phyloP scores from a whole-genome alignment of 108 stramenopile species.

The Nitzschia sp. region DNA sequence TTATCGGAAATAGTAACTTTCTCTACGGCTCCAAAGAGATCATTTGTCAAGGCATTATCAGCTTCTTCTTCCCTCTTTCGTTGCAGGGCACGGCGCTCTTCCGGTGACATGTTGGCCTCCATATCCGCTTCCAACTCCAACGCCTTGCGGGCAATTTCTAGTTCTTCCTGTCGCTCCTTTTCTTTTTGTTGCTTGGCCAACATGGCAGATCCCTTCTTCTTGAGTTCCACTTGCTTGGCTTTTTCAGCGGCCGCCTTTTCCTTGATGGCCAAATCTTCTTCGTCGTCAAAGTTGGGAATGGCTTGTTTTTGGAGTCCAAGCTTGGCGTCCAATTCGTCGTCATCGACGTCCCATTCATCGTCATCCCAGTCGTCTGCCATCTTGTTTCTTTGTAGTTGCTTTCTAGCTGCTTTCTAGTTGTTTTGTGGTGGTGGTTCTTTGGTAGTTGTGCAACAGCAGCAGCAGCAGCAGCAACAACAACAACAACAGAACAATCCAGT shows the following conservation, averaged over 20 bases:
- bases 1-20: constrained; percentile 26
- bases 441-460: too few species aligned
- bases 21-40: constrained; percentile 72
- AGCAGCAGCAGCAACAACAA: too few species aligned
- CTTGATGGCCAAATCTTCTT: constrained; percentile 83
- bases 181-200: constrained; percentile 75
- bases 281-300: constrained; percentile 71
- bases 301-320: constrained; percentile 53
- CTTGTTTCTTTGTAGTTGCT: constrained; percentile 9
- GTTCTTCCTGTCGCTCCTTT: constrained; percentile 57
- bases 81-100: constrained; percentile 61
- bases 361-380: constrained; percentile 88
- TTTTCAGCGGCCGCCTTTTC: constrained; percentile 65
- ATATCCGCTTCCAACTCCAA: constrained; percentile 85
- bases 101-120: constrained; percentile 83
- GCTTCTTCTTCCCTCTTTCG: constrained; percentile 73
- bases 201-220: constrained; percentile 86
- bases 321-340: constrained; percentile 71
- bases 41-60: constrained; percentile 77
- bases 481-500: too few species aligned
- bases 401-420: neutral
- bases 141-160: constrained; percentile 77
- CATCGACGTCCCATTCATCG: constrained; percentile 91
- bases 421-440: neutral
- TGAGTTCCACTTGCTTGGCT: constrained; percentile 38